Evolutionary conservation across 2,329 filamentous ascomycete species (phyloP), one percentile per base, ranked within the genome.

Genomic region (Rhinocladiella mackenziei): DNA sequence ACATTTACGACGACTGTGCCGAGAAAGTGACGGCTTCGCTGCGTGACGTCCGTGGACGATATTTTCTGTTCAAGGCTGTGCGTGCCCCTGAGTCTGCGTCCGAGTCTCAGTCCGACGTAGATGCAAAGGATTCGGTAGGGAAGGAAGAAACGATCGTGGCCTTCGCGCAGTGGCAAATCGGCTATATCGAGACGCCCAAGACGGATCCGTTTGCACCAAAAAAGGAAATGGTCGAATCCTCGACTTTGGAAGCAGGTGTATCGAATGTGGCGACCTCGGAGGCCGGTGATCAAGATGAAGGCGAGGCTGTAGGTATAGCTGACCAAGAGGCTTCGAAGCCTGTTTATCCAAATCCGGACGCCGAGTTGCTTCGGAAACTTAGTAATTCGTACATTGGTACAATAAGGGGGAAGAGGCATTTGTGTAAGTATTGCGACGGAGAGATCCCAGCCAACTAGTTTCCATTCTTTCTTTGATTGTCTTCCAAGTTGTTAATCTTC

Each of bases 381-480:
- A 38, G 36, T 8, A 53, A 50, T 26, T 11, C 30, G 7, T 53
- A 51, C 23, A 46, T 53, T 26, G 20, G 22, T 3, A 34, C 35
- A 5, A 51, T 55, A n/a, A 23, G 50, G 14, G 53, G 50, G 9
- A 53, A 55, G 45, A 46, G 38, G 35, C 50, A 51, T 48, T 23
- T 55, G 14, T 53, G 43, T 50, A 39, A 43, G 50, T 53, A n/a
- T n/a, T n/a, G n/a, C n/a, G n/a, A n/a, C n/a, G n/a, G n/a, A n/a
- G n/a, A n/a, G n/a, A n/a, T n/a, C n/a, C n/a, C n/a, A n/a, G n/a
- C n/a, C n/a, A n/a, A n/a, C n/a, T 20, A 13, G 11, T 19, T 32
- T 32, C 6, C 6, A 32, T 15, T 14, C 8, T 32, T 14, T 32
- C 29, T 6, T 32, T 8, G 8, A 8, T 9, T 13, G 13, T 14